Base-by-base conservation (phyloP, 768 basidiomycete genomes). In the Boletus rubescentipes region DNA sequence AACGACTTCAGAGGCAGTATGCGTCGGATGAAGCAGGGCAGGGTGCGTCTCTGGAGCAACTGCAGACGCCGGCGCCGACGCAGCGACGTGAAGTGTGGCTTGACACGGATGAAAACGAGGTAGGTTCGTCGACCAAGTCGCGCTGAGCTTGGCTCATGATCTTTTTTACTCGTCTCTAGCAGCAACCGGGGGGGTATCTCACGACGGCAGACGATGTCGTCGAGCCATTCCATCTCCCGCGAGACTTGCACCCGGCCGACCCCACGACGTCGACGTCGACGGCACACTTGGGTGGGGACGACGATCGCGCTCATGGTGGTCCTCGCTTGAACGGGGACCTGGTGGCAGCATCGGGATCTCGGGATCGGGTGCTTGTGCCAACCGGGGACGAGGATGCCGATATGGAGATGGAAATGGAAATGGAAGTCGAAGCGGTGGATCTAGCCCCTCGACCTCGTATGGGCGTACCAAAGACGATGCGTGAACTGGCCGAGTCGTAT, bases 1-100 rank as follows among this genome's bases (percentile, higher is more conserved):
- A 89, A 61, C 82, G 93, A 41, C 75, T 98, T 32, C 87, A 87
- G 65, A 83, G 82, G 46, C 86, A 95, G 66, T 97, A 96, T 70
- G 80, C 70, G 9, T 62, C 61, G 15, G 57, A 50, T 30, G 50
- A 30, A 37, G 48, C 51, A 15, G 45, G 40, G n/a, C 29, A 21
- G 1, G 40, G 46, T 6, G 51, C 62, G 23, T 49, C 51, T 37
- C 21, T 20, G 5, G 41, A 43, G 32, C 37, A 49, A 38, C 23
- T 32, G 15, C 62, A 58, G n/a, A 42, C 46, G 6, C 16, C 58
- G 20, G 20, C 51, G 6, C 16, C 58, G 20, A 18, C 51, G 32
- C 61, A 36, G 46, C 54, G 42, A 63, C 47, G 45, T 32, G 46
- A 47, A 55, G 30, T 44, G 30, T 60, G 63, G 63, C 58, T 61